Evolutionary conservation across 306 rosid species (phyloP).

Genomic region (Rosa chinensis): DNA sequence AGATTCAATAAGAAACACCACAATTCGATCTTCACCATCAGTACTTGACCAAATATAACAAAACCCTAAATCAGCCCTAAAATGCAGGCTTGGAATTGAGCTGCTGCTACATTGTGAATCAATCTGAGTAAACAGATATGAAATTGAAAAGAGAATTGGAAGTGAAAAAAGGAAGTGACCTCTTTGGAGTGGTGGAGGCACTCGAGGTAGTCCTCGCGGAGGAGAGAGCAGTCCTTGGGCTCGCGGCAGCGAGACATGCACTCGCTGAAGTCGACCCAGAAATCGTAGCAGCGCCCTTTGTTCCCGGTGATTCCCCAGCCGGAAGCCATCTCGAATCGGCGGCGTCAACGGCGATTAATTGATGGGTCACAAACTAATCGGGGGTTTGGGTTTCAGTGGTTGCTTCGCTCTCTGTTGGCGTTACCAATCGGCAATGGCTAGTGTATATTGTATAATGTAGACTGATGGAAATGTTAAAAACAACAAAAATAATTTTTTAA

Average conservation of each 20-base stretch:
- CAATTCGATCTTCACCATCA: neutral
- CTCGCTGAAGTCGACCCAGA: slow-evolving; percentile 98
- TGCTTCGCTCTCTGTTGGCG: neutral
- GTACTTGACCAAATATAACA: neutral
- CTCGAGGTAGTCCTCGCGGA: slow-evolving; percentile 98
- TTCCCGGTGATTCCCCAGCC: slow-evolving; percentile 97
- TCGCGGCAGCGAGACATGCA: slow-evolving; percentile 97
- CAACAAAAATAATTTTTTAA: no score
- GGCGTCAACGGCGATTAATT: neutral
- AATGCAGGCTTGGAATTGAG: neutral
- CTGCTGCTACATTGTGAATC: neutral
- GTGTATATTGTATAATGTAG: neutral
- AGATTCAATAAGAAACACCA: neutral
- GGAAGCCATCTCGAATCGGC: slow-evolving; percentile 59
- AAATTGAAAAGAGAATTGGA: neutral
- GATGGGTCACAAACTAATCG: neutral
- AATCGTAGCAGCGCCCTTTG: slow-evolving; percentile 99
- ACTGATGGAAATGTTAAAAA: no score
- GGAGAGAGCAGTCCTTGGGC: slow-evolving; percentile 85
- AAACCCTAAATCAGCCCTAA: slow-evolving; percentile 8
- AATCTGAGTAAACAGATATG: neutral
- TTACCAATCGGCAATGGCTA: neutral
- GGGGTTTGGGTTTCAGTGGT: slow-evolving; percentile 6
- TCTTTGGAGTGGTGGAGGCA: slow-evolving; percentile 99
- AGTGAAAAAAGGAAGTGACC: slow-evolving; percentile 39